A percentile compares a stretch with the other conserved stretches of the same genome.
Conservation (phyloP, 2,329 filamentous ascomycete species). For the Aspergillus luchuensis region DNA sequence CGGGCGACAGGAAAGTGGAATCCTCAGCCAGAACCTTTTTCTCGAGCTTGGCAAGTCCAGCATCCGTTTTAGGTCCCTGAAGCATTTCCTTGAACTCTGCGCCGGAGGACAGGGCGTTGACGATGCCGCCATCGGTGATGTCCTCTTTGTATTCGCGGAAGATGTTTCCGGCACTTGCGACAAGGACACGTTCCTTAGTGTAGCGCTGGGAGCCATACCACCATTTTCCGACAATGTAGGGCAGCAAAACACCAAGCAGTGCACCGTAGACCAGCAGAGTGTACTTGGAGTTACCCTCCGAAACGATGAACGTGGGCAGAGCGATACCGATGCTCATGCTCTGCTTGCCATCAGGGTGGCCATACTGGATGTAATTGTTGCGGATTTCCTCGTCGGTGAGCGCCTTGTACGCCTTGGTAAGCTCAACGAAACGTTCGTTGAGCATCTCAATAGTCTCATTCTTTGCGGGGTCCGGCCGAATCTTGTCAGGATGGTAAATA, state of each 20-base stretch:
- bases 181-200: conserved; percentile 89
- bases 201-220: conserved; percentile 96
- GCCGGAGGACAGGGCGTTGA: conserved; percentile 79
- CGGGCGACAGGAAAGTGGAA: conserved; percentile 61
- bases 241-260: conserved; percentile 84
- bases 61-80: conserved; percentile 75
- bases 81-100: conserved; percentile 80
- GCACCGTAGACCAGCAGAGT: conserved; percentile 86
- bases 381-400: conserved; percentile 96
- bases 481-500: conserved; percentile 91
- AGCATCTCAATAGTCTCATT: conserved; percentile 86
- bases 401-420: conserved; percentile 97
- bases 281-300: conserved; percentile 93
- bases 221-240: conserved; percentile 93
- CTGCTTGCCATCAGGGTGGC: conserved; percentile 97
- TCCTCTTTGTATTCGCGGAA: conserved; percentile 91
- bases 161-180: conserved; percentile 90
- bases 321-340: conserved; percentile 98
- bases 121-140: conserved; percentile 76
- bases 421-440: conserved; percentile 87
- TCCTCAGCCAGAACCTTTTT: conserved; percentile 71
- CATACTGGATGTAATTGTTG: conserved; percentile 95
- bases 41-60: conserved; percentile 80
- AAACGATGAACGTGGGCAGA: conserved; percentile 86
- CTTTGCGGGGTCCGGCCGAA: conserved; percentile 76